Evolutionary conservation across 2,329 filamentous ascomycete genomes (phyloP), one percentile per base, ranked within the genome.

Genomic region (Fusarium chlamydosporum): DNA sequence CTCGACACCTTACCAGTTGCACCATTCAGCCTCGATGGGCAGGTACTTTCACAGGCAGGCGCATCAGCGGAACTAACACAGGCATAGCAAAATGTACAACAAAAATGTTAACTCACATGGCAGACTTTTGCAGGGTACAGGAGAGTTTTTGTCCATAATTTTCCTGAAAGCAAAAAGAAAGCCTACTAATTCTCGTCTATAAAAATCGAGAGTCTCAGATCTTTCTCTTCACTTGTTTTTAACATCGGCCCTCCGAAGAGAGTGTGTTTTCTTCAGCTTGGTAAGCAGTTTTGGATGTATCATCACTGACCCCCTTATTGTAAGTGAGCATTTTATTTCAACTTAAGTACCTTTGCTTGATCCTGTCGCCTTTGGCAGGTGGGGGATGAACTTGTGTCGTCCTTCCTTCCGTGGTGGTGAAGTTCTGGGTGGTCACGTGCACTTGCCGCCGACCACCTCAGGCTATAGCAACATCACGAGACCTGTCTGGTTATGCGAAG

Each of bases 211-310:
- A n/a, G n/a, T n/a, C n/a, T n/a, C 9, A n/a, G 16, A 4, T 4
- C 18, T 38, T 11, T 20, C 37, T 38, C 16, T 23, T 11, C n/a
- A 0, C 13, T 18, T 40, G 10, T 18, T 20, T 38, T 7, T 23
- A 23, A 23, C 23, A 23, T 23, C 5, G 23, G 4, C 23, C 23
- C 23, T 23, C 23, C 23, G 3, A 5, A 23, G 23, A 23, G 23
- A 23, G 23, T 23, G 1, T 11, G 9, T n/a, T n/a, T 38, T 38
- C 16, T 37, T 37, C 34, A 18, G 9, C n/a, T n/a, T 3, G n/a
- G 5, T 1, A 1, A 20, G 6, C n/a, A 38, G 10, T 18, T 2
- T 0, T 16, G 1, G 16, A 18, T 18, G 5, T 18, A 6, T 18
- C 6, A 38, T 13, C 35, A 9, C 35, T n/a, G 9, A 37, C 27